These are phyloP conservation scores for Actinomortierella wolfii DNA, from an alignment of 371 early-diverging fungal genomes.

Conservation along the genomic window DNA sequence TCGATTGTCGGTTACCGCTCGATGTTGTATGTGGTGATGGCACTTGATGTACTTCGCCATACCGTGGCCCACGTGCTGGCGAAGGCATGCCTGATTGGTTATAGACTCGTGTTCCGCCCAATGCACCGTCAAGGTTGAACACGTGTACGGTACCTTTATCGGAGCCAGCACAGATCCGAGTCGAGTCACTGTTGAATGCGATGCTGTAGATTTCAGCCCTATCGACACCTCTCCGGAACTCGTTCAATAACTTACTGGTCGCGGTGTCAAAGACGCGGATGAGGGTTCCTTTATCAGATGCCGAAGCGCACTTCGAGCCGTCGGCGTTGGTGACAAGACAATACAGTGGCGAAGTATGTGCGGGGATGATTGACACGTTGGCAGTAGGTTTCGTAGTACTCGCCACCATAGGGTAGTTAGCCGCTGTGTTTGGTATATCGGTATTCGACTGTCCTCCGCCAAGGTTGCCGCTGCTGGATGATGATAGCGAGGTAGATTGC, in stretches of 20 bases:
- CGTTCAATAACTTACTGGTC: conserved; percentile 77
- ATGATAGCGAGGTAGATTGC: conserved; percentile 1
- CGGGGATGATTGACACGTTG: conserved; percentile 81
- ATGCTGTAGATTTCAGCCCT: conserved; percentile 88
- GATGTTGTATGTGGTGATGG: conserved; percentile 19
- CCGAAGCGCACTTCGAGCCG: conserved; percentile 80
- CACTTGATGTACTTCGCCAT: conserved; percentile 56
- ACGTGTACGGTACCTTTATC: conserved; percentile 96
- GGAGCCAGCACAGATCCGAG: conserved; percentile 82
- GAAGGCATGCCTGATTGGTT: conserved; percentile 21
- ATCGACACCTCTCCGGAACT: conserved; percentile 90
- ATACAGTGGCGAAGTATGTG: conserved; percentile 79
- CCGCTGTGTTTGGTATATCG: too few species aligned
- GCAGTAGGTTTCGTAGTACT: conserved; percentile 52
- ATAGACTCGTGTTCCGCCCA: conserved; percentile 24
- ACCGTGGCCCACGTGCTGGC: conserved; percentile 52
- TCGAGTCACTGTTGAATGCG: conserved; percentile 81
- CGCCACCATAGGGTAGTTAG: conserved; percentile 39
- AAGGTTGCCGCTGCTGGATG: conserved; percentile 1
- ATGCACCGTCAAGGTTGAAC: conserved; percentile 76
- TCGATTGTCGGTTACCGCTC: conserved; percentile 67
- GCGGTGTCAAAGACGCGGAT: conserved; percentile 87
- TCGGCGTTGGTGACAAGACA: conserved; percentile 79
- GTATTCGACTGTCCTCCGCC: too few species aligned
- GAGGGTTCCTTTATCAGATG: conserved; percentile 90